Evolutionary conservation across 2,329 filamentous ascomycete genomes (phyloP).

Genomic region (Drechslera avenae): DNA sequence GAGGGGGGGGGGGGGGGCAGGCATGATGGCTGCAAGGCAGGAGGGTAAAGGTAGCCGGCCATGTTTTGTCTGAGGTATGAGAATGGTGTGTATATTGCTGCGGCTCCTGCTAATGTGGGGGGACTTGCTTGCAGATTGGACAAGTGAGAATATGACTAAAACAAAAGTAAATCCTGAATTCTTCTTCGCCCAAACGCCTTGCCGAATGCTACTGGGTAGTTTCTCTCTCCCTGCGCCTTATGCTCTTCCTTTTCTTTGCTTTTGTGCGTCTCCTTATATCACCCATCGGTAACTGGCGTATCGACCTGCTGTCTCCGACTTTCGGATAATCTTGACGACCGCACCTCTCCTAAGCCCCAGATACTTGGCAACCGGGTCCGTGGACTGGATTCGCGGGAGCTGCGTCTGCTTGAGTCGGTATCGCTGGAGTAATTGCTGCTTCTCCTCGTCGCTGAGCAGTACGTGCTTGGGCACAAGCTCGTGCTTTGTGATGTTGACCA

Average conservation of each 20-base stretch:
- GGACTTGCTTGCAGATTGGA: not conserved
- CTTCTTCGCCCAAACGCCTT: conserved; percentile 38
- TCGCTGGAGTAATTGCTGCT: conserved; percentile 79
- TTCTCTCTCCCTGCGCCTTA: conserved; percentile 3
- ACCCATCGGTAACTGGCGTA: conserved; percentile 92
- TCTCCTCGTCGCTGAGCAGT: conserved; percentile 87
- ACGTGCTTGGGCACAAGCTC: conserved; percentile 95
- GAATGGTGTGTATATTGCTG: not conserved
- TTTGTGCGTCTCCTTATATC: conserved; percentile 40
- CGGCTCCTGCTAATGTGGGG: too few species aligned
- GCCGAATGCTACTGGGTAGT: conserved; percentile 29
- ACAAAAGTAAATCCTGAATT: conserved; percentile 11
- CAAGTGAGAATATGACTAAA: too few species aligned
- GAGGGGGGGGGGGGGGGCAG: not conserved
- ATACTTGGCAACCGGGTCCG: conserved; percentile 92
- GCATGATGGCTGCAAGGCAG: not conserved
- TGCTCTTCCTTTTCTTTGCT: not conserved
- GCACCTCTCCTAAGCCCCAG: conserved; percentile 87
- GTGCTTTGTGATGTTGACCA: conserved; percentile 98
- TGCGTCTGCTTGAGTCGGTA: conserved; percentile 98
- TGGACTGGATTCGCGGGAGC: conserved; percentile 86
- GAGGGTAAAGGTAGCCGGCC: not conserved
- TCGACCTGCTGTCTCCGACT: conserved; percentile 90
- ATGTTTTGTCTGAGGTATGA: not conserved
- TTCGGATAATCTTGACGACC: conserved; percentile 97